Evolutionary conservation across 1,139 yeast species (phyloP).

Genomic region (Yamadazyma kanchanaburiensis): DNA sequence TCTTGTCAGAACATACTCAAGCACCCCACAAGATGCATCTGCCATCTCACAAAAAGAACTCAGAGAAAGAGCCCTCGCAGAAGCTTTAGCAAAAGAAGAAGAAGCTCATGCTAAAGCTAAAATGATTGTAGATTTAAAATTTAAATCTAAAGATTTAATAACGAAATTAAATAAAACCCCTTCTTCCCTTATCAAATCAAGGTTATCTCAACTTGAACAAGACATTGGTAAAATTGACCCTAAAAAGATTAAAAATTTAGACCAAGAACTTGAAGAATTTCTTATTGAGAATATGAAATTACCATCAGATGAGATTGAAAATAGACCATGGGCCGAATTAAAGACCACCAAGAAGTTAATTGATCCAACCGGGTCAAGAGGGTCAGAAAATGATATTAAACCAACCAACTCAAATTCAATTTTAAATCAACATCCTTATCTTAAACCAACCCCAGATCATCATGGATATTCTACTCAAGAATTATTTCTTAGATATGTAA

Average conservation of each 20-base stretch:
- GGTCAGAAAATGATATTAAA: slow-evolving; percentile 10
- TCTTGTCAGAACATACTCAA: not conserved
- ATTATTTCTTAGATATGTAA: slow-evolving; percentile 66
- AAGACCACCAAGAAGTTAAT: slow-evolving; percentile 5
- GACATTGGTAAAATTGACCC: slow-evolving; percentile 28
- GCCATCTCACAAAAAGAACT: slow-evolving; percentile 25
- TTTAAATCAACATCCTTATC: slow-evolving; percentile 34
- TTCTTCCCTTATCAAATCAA: slow-evolving; percentile 23
- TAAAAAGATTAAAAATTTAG: slow-evolving; percentile 37
- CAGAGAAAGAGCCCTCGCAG: slow-evolving; percentile 42
- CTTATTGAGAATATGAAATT: slow-evolving; percentile 33
- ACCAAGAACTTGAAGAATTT: slow-evolving; percentile 41
- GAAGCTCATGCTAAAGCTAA: slow-evolving; percentile 36
- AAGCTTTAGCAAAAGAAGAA: slow-evolving; percentile 45
- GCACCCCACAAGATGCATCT: not conserved
- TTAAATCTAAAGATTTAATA: slow-evolving; percentile 24
- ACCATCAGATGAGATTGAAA: slow-evolving; percentile 26
- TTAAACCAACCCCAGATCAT: slow-evolving; percentile 43
- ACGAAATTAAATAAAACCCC: slow-evolving; percentile 37
- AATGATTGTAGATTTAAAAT: slow-evolving; percentile 34
- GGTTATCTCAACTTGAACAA: slow-evolving; percentile 28
- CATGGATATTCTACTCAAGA: slow-evolving; percentile 68
- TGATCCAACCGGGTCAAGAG: slow-evolving; percentile 2
- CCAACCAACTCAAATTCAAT: slow-evolving; percentile 32
- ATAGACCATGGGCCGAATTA: slow-evolving; percentile 35